Evolutionary conservation across 2,329 filamentous ascomycete genomes (phyloP).

Genomic region (Penicillium sp.): DNA sequence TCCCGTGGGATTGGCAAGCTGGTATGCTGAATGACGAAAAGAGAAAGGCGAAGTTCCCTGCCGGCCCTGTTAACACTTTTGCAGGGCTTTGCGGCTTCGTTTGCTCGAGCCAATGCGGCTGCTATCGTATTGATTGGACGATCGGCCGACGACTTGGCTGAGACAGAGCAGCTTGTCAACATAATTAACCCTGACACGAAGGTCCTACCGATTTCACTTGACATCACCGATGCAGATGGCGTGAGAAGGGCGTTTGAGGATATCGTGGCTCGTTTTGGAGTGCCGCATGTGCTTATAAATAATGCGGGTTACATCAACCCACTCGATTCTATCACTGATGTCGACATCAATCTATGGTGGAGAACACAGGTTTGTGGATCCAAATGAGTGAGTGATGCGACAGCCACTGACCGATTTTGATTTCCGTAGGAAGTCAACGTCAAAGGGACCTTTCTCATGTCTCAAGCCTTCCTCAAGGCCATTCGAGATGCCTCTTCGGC

Average conservation of each 20-base stretch:
- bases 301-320: constrained; percentile 23
- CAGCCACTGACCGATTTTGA: background rate
- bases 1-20: constrained; percentile 41
- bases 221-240: constrained; percentile 31
- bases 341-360: constrained; percentile 21
- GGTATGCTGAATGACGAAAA: background rate
- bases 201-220: constrained; percentile 32
- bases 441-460: constrained; percentile 36
- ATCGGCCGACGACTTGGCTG: constrained; percentile 27
- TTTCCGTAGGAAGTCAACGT: constrained; percentile 36
- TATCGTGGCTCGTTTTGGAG: constrained; percentile 17
- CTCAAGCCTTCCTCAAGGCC: constrained; percentile 33
- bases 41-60: too few species aligned
- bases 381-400: background rate
- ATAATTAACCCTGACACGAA: constrained; percentile 33
- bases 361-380: constrained; percentile 12
- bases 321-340: constrained; percentile 19
- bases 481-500: constrained; percentile 19
- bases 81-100: constrained; percentile 37
- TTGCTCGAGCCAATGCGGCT: constrained; percentile 39
- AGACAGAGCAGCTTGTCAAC: constrained; percentile 27
- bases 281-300: constrained; percentile 30
- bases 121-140: constrained; percentile 29
- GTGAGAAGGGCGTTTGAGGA: constrained; percentile 21
- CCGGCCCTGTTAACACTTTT: background rate